Conservation (phyloP, 2,329 filamentous ascomycete genomes). For the Penicillium sclerotigenum region DNA sequence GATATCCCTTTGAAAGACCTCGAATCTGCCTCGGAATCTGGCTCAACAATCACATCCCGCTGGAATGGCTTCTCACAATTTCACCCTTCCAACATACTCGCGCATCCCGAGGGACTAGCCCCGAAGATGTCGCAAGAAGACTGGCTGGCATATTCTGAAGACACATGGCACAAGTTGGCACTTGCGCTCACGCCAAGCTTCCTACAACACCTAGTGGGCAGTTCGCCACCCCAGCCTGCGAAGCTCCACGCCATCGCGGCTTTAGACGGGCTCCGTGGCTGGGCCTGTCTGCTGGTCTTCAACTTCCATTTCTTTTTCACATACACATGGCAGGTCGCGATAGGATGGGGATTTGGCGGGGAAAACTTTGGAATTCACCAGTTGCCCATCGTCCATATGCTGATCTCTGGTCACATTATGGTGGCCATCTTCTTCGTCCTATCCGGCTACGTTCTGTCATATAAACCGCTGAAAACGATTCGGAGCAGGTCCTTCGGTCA, state of each 20-base stretch:
- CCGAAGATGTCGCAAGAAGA: slow-evolving; percentile 23
- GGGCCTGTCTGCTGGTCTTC: slow-evolving; percentile 46
- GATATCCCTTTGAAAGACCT: slow-evolving; percentile 32
- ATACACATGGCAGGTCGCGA: slow-evolving; percentile 42
- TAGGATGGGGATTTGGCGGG: slow-evolving; percentile 42
- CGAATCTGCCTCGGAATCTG: slow-evolving; percentile 20
- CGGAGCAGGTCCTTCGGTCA: slow-evolving; percentile 39
- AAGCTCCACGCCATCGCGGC: slow-evolving; percentile 41
- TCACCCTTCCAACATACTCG: slow-evolving; percentile 24
- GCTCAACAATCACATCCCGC: slow-evolving; percentile 9
- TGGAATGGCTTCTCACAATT: slow-evolving; percentile 27
- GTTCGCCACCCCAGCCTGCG: slow-evolving; percentile 24
- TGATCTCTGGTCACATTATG: slow-evolving; percentile 48
- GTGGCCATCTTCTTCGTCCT: slow-evolving; percentile 50
- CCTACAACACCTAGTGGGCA: slow-evolving; percentile 34
- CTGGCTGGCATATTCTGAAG: slow-evolving; percentile 26
- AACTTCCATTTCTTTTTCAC: slow-evolving; percentile 48
- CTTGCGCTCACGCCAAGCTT: slow-evolving; percentile 38
- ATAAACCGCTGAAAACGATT: slow-evolving; percentile 42
- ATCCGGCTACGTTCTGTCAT: slow-evolving; percentile 49
- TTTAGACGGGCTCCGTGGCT: slow-evolving; percentile 44
- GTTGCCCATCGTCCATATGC: slow-evolving; percentile 42
- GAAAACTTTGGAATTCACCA: slow-evolving; percentile 42
- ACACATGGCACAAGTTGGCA: slow-evolving; percentile 23
- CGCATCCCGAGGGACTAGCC: slow-evolving; percentile 17